Evolutionary conservation across 768 basidiomycete genomes (phyloP).

Genomic region (Russula earlei): DNA sequence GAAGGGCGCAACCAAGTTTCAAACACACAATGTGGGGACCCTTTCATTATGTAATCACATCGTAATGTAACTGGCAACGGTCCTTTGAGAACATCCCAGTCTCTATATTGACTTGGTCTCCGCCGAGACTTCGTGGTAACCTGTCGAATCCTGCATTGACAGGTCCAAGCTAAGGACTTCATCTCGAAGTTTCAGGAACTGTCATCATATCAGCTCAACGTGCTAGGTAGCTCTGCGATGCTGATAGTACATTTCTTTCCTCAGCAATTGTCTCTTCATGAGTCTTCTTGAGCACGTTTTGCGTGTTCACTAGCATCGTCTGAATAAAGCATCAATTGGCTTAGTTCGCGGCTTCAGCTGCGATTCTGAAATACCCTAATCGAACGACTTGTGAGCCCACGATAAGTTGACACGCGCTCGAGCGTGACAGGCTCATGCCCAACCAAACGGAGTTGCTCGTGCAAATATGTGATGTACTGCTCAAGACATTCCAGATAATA

Average conservation of each 20-base stretch:
- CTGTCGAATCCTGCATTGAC: neutral
- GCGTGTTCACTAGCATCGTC: constrained; percentile 67
- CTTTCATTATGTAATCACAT: neutral
- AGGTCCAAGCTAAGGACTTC: constrained; percentile 11
- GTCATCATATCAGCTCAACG: neutral
- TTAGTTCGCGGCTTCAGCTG: neutral
- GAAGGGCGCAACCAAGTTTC: neutral
- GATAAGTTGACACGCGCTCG: constrained; percentile 41
- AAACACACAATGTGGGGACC: no score
- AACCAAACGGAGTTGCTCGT: constrained; percentile 47
- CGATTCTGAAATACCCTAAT: constrained; percentile 40
- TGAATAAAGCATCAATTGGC: constrained; percentile 21
- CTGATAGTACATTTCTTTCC: constrained; percentile 41
- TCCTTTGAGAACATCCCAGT: no score
- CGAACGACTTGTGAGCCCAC: constrained; percentile 52
- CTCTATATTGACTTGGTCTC: constrained; percentile 6
- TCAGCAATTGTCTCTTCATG: constrained; percentile 42
- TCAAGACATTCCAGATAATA: constrained; percentile 67
- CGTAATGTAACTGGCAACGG: no score
- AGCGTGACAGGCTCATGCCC: constrained; percentile 39
- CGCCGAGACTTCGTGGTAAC: constrained; percentile 1
- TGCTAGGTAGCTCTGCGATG: neutral
- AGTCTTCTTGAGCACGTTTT: constrained; percentile 42
- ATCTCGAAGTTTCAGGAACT: constrained; percentile 21
- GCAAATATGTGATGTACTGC: constrained; percentile 57